Evolutionary conservation across 2,329 filamentous ascomycete genomes (phyloP).

Genomic region (Apiospora pterosperma): DNA sequence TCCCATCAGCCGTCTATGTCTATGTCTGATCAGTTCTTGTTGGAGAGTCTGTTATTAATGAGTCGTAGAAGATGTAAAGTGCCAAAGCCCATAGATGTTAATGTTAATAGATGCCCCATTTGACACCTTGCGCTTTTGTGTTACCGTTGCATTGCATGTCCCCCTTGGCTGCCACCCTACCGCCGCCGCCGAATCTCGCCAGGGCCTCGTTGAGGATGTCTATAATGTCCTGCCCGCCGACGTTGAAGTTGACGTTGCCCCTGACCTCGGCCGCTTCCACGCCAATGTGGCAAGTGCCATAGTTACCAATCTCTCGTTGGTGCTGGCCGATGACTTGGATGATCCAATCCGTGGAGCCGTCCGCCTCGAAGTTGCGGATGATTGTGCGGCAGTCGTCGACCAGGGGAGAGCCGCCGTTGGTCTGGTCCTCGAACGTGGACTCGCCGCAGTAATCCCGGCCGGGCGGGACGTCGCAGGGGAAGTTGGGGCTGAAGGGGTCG

Average conservation of each 20-base stretch:
- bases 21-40: no score
- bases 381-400: slow-evolving; percentile 32
- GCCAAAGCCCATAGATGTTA: no score
- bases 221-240: slow-evolving; percentile 27
- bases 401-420: slow-evolving; percentile 28
- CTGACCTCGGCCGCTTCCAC: slow-evolving; percentile 19
- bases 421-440: slow-evolving; percentile 31
- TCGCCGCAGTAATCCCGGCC: slow-evolving; percentile 22
- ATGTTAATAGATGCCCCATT: slow-evolving; percentile 20
- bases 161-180: slow-evolving; percentile 32
- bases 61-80: no score
- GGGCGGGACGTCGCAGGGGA: slow-evolving; percentile 29
- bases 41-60: no score
- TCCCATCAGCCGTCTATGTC: no score
- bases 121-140: slow-evolving; percentile 9
- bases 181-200: slow-evolving; percentile 22
- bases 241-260: slow-evolving; percentile 25
- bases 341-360: slow-evolving; percentile 12
- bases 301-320: slow-evolving; percentile 19
- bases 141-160: slow-evolving; percentile 26
- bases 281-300: slow-evolving; percentile 30
- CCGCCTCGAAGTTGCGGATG: slow-evolving; percentile 28
- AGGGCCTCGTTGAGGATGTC: slow-evolving; percentile 31
- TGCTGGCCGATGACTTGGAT: slow-evolving; percentile 9
- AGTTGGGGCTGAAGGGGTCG: slow-evolving; percentile 19